Evolutionary conservation across 2,329 filamentous ascomycete genomes (phyloP), one percentile per base, ranked within the genome.

Genomic region (Chaetomium globosum): DNA sequence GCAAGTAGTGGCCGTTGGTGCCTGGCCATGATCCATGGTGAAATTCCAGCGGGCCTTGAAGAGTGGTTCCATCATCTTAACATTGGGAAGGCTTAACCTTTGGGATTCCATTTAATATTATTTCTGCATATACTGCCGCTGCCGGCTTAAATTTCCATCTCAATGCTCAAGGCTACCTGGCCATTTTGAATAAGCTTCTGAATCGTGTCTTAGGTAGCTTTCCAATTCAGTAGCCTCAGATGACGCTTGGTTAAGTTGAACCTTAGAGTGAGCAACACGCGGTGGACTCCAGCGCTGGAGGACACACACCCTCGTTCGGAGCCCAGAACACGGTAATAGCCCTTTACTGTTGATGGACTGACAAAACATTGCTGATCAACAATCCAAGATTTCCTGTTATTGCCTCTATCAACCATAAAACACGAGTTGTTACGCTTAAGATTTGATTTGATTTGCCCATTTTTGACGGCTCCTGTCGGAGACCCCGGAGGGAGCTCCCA

Each of bases 371-470:
- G 2, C n/a, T 12, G 1, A 28, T 52, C 30, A 30, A 19, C 26
- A 57, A 63, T 62, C 53, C 57, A 63, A 39, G 1, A 63, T 30
- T 39, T 7, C 2, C 5, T 4, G 10, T 28, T 0, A 30, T 19
- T 31, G 12, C 12, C 19, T 26, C 4, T 51, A 10, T 10, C n/a
- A 13, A 6, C 5, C 4, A 21, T 2, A 9, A 51, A 51, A 39
- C 23, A 12, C 13, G 28, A 28, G 30, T 39, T 39, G 53, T 30
- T 51, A 30, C 53, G 16, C 19, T 4, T 21, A 30, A 6, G 13
- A 9, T 63, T 63, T 57, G 60, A 63, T 57, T 49, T 56, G 12
- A 10, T 16, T 39, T 57, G 36, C 30, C 5, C n/a, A 26, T 3
- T 10, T 56, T 21, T 30, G 48, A 43, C 21, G 12, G 4, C 43